Evolutionary conservation across 1,284 basidiomycete genomes (phyloP), one percentile per base, ranked within the genome.

Genomic region (Cryptococcus sp.): DNA sequence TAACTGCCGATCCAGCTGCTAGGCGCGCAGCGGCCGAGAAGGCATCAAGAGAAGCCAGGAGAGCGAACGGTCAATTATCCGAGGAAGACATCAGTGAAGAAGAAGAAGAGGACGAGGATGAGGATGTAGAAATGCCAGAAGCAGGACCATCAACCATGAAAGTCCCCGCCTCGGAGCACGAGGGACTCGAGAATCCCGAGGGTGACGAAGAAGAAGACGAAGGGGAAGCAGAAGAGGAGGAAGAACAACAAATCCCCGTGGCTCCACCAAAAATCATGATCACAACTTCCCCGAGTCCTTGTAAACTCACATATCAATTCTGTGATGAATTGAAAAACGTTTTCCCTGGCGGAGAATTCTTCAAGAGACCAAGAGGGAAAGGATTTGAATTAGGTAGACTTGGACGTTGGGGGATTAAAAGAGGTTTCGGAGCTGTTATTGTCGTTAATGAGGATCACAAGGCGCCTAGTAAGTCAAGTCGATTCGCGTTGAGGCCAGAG

Each of bases 401-500:
- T 61, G 90, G 93, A 34, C 83, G 86, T 1, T 98, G 96, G 96
- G 91, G 92, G 19, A 85, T 87, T 3, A 86, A 85, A 46, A 78
- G 96, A 63, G 69, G 70, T 0, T 99, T 90, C 71, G 86, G 84
- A 49, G 91, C 92, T 59, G 76, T 98, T 59, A 80, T 91, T 49
- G 90, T 98, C 4, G 88, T 98, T 21, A 97, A 97, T 61, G 96
- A 98, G 73, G 88, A 97, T 64, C 86, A 76, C 79, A 92, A 91
- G 73, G 85, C 85, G 66, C 87, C 90, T 11, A 94, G 92, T 93
- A 63, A 73, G 88, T 81, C 9, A n/a, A n/a, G n/a, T n/a, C n/a
- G n/a, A n/a, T n/a, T n/a, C n/a, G n/a, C n/a, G n/a, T 37, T 7
- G 2, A 10, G 22, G 2, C n/a, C 24, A 1, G 7, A 1, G n/a